Base-by-base conservation (phyloP, 129 eudicot species). In the Glebionis coronaria region DNA sequence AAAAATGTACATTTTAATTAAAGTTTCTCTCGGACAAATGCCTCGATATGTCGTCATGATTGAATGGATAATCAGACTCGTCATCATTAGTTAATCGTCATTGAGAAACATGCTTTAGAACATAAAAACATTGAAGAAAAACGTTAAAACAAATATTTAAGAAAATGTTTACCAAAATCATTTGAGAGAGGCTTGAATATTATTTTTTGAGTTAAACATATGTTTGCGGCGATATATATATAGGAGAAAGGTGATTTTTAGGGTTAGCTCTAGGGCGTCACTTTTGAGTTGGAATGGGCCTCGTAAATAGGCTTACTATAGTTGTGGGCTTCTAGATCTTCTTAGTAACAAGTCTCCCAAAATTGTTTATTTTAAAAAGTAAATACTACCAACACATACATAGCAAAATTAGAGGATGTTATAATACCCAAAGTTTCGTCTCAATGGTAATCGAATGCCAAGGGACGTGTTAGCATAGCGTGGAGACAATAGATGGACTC, bases 11-110 rank as follows among this genome's bases (percentile, higher is more conserved):
- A 23, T 23, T 1, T 23, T 23, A 3, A 35, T 3, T 7, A n/a
- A 1, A 14, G 77, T 29, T 81, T 69, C 82, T 81, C 85, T 77
- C 86, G 8, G 86, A 81, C 86, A 81, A 81, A 81, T 81, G 86
- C 86, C 86, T 81, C 86, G 80, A 77, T 61, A 47, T 73, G 80
- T 77, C 86, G 55, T 81, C 86, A 77, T 61, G 82, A 81, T 77
- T 66, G 81, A 80, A 80, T 80, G 81, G 84, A 76, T 60, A 64
- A 81, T 81, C 86, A 73, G 86, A 81, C 86, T 81, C 86, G 82
- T 81, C 86, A 81, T 81, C 86, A 19, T 72, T 52, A 52, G 31
- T 69, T 63, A 52, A 68, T 81, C 82, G 56, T 81, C 86, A 81
- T 55, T 6, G 82, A 81, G 86, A 77, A 81, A 56, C 79, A 5